Evolutionary conservation across 257 asterid species (phyloP).

Genomic region (Solanum sitiens): DNA sequence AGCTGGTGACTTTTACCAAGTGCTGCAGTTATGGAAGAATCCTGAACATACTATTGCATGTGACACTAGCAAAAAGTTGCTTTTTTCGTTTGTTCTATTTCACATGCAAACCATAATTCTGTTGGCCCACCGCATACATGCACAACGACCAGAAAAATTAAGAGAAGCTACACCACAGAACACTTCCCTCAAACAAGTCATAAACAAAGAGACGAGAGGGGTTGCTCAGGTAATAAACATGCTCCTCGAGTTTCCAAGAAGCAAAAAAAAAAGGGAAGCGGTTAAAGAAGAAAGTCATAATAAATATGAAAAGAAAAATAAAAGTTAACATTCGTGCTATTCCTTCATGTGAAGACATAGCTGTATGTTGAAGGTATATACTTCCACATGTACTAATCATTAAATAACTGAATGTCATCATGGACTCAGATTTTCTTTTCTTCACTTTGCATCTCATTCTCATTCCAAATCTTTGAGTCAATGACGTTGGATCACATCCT

Average conservation of each 20-base stretch:
- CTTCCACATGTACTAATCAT: neutral
- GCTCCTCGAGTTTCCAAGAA: too few species aligned
- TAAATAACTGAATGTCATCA: neutral
- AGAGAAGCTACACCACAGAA: neutral
- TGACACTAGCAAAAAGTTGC: neutral
- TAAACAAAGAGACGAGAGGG: neutral
- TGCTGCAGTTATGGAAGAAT: neutral
- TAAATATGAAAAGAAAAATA: neutral
- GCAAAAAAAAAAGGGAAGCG: too few species aligned
- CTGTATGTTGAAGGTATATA: neutral
- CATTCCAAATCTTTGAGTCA: neutral
- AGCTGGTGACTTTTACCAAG: neutral
- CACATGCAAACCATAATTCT: neutral
- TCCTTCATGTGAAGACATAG: conserved; percentile 6
- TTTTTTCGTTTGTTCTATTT: neutral
- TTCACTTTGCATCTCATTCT: neutral
- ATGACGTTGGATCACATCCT: neutral
- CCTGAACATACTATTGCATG: neutral
- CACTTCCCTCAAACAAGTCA: neutral
- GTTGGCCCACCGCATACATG: neutral
- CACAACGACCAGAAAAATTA: neutral
- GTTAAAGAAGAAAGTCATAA: neutral
- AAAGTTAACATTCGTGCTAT: neutral
- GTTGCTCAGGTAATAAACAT: neutral
- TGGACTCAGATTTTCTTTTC: neutral